phyloP scores from a whole-genome alignment of 2,329 filamentous ascomycete genomes.

The Cylindrodendrum hubeiense region DNA sequence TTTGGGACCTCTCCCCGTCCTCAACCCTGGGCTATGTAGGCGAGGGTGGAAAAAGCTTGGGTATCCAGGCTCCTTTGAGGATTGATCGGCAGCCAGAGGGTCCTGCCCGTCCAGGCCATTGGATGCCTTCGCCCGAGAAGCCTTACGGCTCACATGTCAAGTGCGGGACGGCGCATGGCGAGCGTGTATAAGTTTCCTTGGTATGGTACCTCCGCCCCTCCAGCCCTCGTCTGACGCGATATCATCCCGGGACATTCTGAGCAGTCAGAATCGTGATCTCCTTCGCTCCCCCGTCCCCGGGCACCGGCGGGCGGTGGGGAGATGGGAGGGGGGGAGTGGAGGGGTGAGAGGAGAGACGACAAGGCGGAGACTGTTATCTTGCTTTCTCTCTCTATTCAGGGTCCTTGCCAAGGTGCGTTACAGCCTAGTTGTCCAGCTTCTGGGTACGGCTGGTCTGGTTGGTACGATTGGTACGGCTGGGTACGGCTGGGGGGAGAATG shows the following conservation, averaged over 20 bases:
- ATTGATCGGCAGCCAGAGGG: slow-evolving; percentile 40
- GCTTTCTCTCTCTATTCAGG: slow-evolving; percentile 8
- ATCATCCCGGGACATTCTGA: slow-evolving; percentile 31
- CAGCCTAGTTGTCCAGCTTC: slow-evolving; percentile 17
- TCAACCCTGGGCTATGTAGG: slow-evolving; percentile 22
- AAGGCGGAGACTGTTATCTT: slow-evolving; percentile 30
- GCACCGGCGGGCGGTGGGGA: slow-evolving; percentile 4
- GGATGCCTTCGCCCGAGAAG: slow-evolving; percentile 36
- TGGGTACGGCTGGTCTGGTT: slow-evolving; percentile 19
- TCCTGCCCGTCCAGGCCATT: slow-evolving; percentile 36
- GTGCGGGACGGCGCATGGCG: slow-evolving; percentile 36
- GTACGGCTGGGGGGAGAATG: slow-evolving; percentile 21
- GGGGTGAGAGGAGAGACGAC: slow-evolving; percentile 16
- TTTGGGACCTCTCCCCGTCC: slow-evolving; percentile 30
- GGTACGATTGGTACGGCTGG: slow-evolving; percentile 14
- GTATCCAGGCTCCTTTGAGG: slow-evolving; percentile 36
- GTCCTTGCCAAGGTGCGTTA: slow-evolving; percentile 29
- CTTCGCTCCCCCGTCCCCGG: background rate
- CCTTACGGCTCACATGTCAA: slow-evolving; percentile 47
- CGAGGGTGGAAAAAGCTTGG: slow-evolving; percentile 30
- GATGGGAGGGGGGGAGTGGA: background rate
- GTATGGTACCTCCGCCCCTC: slow-evolving; percentile 16
- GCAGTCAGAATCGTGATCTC: slow-evolving; percentile 32
- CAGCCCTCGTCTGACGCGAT: slow-evolving; percentile 36
- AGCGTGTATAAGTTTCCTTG: slow-evolving; percentile 35